Base-by-base conservation (phyloP, 2,329 filamentous ascomycete species). In the Penicillium brasilianum region DNA sequence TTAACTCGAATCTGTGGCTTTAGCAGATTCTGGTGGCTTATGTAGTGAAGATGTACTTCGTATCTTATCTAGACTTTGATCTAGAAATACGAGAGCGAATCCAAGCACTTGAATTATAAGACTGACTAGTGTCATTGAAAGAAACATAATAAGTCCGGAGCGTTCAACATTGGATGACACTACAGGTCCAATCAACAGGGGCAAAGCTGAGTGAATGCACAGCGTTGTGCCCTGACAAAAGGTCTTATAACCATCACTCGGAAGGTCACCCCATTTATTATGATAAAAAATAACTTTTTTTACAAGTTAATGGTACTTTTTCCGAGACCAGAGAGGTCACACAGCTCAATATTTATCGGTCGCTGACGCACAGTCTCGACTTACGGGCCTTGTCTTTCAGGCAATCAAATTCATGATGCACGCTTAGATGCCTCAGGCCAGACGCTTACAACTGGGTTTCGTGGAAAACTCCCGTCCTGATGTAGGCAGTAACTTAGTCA, bases 41-140 rank as follows among this genome's bases (percentile, higher is more conserved):
- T 53, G 20, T 20, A 14, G 50, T 7, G 7, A 37, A 32, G 30
- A 36, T 20, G 14, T 18, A 50, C 28, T n/a, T 10, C 14, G 11
- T 14, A 52, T 53, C 50, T 53, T 53, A 39, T 53, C 50, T 50
- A 53, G 9, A 28, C 32, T 53, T 53, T 34, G 50, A 25, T 53
- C 32, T 39, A 36, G 6, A 18, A 39, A 39, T n/a, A 53, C 32
- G 34, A 53, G 14, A 18, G 18, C 20, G 48, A 46, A 22, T 28
- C 20, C 5, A 50, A 22, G 28, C 20, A 46, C 22, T 30, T 4
- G 30, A 14, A 32, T 30, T 20, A 4, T 34, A 50, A 34, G 20
- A 13, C 18, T 20, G 10, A 20, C 28, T 16, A 14, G 9, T 20
- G 48, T 30, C 20, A 25, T 14, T 34, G 8, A 13, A 28, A 22